Evolutionary conservation across 2,329 filamentous ascomycete genomes (phyloP).

Genomic region (Purpureocillium takamizusanense): DNA sequence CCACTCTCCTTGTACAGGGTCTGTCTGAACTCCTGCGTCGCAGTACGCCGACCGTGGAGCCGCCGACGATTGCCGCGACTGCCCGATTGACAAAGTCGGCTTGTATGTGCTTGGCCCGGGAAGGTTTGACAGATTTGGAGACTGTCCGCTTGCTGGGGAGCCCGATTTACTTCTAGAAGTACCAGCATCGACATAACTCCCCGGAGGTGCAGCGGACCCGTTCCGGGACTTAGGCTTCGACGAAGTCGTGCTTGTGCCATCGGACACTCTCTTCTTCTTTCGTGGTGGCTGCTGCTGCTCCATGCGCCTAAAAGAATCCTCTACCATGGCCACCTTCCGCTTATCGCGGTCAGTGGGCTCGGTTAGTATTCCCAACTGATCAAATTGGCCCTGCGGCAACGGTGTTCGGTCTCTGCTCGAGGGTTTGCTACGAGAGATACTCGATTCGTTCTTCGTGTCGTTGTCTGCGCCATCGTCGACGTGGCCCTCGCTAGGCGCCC

Average conservation of each 20-base stretch:
- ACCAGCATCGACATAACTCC: constrained; percentile 41
- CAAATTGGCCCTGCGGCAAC: constrained; percentile 47
- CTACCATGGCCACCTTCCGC: constrained; percentile 56
- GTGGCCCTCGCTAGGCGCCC: constrained; percentile 54
- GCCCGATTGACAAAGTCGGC: constrained; percentile 14
- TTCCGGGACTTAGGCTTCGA: constrained; percentile 31
- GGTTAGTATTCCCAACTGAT: constrained; percentile 51
- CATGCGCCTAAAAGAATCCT: constrained; percentile 54
- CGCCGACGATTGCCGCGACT: constrained; percentile 29
- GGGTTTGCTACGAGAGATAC: constrained; percentile 53
- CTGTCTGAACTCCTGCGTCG: constrained; percentile 45
- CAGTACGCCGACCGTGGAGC: constrained; percentile 34
- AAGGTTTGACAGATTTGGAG: constrained; percentile 22
- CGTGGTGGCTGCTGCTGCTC: constrained; percentile 47
- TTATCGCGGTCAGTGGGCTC: constrained; percentile 60
- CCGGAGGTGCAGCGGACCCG: constrained; percentile 23
- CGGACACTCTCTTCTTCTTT: constrained; percentile 55
- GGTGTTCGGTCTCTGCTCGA: constrained; percentile 59
- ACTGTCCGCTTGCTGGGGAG: constrained; percentile 36
- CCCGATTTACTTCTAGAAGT: constrained; percentile 45
- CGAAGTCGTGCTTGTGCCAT: constrained; percentile 31
- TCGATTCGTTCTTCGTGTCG: constrained; percentile 36
- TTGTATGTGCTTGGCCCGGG: constrained; percentile 18
- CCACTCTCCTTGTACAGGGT: constrained; percentile 44
- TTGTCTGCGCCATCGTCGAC: constrained; percentile 45